A percentile compares a stretch with the other conserved stretches of the same genome.
These are phyloP conservation scores for Acacia melanoxylon DNA, from an alignment of 306 rosid genomes.

Conservation along the genomic window DNA sequence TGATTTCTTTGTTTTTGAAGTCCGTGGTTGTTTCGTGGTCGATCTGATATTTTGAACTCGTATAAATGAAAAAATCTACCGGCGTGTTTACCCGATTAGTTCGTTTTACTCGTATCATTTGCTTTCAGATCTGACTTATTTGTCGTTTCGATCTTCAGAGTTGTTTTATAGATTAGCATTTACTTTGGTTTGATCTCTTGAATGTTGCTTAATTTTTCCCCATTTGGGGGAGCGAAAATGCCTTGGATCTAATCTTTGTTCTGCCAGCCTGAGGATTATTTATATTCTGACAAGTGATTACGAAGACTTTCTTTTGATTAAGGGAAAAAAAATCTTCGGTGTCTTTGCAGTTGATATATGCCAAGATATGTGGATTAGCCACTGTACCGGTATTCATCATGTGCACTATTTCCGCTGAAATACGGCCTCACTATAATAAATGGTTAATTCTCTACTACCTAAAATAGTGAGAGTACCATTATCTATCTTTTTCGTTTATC, in stretches of 20 bases:
- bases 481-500: background rate
- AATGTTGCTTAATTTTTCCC: background rate
- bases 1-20: background rate
- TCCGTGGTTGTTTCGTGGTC: background rate
- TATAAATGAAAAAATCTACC: background rate
- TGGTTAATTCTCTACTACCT: background rate
- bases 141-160: background rate
- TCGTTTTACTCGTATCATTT: background rate
- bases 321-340: background rate
- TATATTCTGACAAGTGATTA: background rate
- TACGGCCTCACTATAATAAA: background rate
- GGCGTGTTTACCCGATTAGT: background rate
- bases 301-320: background rate
- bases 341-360: background rate
- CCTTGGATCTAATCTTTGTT: background rate
- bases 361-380: background rate
- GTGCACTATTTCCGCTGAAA: background rate
- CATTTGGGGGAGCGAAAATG: background rate
- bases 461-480: background rate
- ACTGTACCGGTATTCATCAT: background rate
- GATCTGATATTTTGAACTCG: constrained; percentile 32
- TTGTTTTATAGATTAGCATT: constrained; percentile 16
- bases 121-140: constrained; percentile 34
- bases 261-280: background rate
- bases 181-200: background rate